Percentiles rank a stretch among this genome's conserved stretches.
These are phyloP conservation scores for Trichophyton benhamiae DNA, from an alignment of 2,329 filamentous ascomycete genomes.

Conservation along the genomic window DNA sequence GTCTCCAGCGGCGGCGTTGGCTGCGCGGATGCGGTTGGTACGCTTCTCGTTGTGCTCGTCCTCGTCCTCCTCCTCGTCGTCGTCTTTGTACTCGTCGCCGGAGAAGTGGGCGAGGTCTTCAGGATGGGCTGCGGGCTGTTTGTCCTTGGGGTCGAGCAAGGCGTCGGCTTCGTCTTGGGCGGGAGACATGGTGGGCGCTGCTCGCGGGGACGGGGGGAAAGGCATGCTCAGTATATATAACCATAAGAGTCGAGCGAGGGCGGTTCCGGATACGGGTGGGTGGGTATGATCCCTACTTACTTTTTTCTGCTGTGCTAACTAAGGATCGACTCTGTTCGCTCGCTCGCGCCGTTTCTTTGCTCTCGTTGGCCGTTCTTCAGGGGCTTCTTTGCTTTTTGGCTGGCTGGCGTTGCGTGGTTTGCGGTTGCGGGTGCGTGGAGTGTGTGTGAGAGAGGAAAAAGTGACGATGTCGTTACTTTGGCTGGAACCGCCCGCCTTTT, in stretches of 20 bases:
- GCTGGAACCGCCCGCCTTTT: too few relatives aligned
- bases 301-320: not conserved
- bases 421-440: not conserved
- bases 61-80: conserved; percentile 21
- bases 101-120: conserved; percentile 27
- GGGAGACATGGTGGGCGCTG: conserved; percentile 10
- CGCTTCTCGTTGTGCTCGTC: conserved; percentile 4
- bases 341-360: not conserved
- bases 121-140: conserved; percentile 27
- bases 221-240: too few relatives aligned
- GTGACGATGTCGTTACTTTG: too few relatives aligned
- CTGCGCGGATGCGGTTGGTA: not conserved
- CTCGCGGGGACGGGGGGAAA: not conserved
- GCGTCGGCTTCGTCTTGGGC: conserved; percentile 38
- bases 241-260: too few relatives aligned
- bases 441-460: not conserved
- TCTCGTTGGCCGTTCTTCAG: not conserved
- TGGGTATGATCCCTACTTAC: not conserved
- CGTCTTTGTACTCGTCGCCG: conserved; percentile 14
- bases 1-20: conserved; percentile 5
- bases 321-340: not conserved
- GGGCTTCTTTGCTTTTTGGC: not conserved
- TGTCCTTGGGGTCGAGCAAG: conserved; percentile 28
- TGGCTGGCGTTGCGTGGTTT: not conserved
- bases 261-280: not conserved